These are phyloP conservation scores for Scedosporium apiospermum DNA, from an alignment of 2,329 filamentous ascomycete genomes.

Conservation along the genomic window DNA sequence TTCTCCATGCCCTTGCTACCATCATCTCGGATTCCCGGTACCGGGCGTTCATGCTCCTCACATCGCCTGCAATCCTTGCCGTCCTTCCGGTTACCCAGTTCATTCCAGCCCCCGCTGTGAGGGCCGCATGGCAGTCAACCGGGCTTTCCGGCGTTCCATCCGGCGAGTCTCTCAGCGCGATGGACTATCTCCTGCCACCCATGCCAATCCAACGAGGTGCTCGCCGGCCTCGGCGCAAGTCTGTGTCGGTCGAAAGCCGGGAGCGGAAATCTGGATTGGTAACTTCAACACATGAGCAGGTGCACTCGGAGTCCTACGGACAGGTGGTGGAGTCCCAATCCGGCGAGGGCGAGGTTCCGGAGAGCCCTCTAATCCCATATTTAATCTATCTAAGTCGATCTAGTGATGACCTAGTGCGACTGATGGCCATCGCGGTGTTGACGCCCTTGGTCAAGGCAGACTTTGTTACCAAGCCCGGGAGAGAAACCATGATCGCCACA, in stretches of 20 bases:
- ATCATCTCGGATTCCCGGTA: conserved; percentile 74
- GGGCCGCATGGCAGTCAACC: conserved; percentile 3
- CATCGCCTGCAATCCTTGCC: conserved; percentile 58
- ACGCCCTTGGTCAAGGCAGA: conserved; percentile 61
- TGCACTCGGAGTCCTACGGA: conserved; percentile 17
- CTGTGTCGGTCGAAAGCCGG: neutral
- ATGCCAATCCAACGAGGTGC: conserved; percentile 24
- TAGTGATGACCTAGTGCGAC: conserved; percentile 45
- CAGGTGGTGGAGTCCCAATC: conserved; percentile 23
- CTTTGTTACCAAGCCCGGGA: conserved; percentile 47
- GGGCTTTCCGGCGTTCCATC: conserved; percentile 5
- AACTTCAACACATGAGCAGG: conserved; percentile 21
- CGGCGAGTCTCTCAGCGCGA: conserved; percentile 34
- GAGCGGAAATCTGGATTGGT: conserved; percentile 16
- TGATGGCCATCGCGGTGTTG: conserved; percentile 61
- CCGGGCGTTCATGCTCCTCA: conserved; percentile 61
- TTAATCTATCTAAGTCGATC: conserved; percentile 56
- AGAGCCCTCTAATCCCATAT: conserved; percentile 66
- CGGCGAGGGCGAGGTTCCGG: conserved; percentile 39
- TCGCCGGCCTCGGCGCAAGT: conserved; percentile 1
- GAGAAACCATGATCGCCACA: conserved; percentile 55
- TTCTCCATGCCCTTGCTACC: conserved; percentile 67
- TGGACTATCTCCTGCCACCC: conserved; percentile 57
- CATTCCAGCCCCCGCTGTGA: neutral
- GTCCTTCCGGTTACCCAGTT: conserved; percentile 54